Evolutionary conservation across 2,329 filamentous ascomycete genomes (phyloP).

Genomic region (Verticillium albo-atrum): DNA sequence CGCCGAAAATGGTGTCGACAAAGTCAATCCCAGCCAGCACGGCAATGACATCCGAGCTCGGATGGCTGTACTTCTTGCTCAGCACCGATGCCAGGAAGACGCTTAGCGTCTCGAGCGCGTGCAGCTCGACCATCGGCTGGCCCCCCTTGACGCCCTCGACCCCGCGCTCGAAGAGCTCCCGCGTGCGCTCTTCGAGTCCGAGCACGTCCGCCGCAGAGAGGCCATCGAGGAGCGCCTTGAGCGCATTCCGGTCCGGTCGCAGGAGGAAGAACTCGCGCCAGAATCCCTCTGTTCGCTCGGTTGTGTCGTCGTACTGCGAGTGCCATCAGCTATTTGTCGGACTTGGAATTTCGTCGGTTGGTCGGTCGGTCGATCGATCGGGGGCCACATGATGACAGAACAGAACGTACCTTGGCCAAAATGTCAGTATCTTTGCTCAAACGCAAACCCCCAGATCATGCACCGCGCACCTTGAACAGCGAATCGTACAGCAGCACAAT

Average conservation of each 20-base stretch:
- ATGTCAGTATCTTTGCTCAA: neutral
- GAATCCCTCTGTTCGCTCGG: slow-evolving; percentile 79
- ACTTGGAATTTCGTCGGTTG: neutral
- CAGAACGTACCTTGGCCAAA: neutral
- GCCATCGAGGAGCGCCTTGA: slow-evolving; percentile 66
- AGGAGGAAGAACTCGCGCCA: slow-evolving; percentile 96
- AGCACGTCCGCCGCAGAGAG: slow-evolving; percentile 72
- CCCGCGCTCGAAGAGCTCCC: slow-evolving; percentile 72
- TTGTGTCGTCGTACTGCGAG: slow-evolving; percentile 56
- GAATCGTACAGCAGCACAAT: slow-evolving; percentile 85
- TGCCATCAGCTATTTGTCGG: neutral
- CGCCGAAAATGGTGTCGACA: slow-evolving; percentile 80
- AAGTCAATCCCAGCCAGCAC: slow-evolving; percentile 85
- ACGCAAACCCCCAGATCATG: neutral
- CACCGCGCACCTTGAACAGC: slow-evolving; percentile 63
- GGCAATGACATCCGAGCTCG: slow-evolving; percentile 90
- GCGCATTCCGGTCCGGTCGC: slow-evolving; percentile 66
- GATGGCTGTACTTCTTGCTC: slow-evolving; percentile 88
- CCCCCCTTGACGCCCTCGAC: slow-evolving; percentile 63
- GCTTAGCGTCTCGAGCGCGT: slow-evolving; percentile 89
- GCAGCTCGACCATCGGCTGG: slow-evolving; percentile 59
- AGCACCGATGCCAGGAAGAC: slow-evolving; percentile 80
- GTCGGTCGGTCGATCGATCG: neutral
- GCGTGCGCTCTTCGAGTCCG: slow-evolving; percentile 70
- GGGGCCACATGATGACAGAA: neutral